Percentiles rank a stretch among this genome's conserved stretches.
phyloP scores from a whole-genome alignment of 441 rosid species.

The Erysimum cheiri region DNA sequence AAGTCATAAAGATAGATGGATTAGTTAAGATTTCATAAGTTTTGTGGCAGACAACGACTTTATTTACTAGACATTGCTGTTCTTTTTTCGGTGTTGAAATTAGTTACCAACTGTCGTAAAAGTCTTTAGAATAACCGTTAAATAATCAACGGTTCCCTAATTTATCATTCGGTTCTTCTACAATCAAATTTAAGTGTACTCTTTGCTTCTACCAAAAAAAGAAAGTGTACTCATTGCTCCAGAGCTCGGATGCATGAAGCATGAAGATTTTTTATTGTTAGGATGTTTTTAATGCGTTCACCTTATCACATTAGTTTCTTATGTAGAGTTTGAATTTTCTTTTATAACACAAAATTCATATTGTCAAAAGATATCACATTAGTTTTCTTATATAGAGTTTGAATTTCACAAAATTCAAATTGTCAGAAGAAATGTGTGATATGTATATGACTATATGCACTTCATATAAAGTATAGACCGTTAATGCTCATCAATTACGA shows the following conservation, averaged over 20 bases:
- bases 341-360: background rate
- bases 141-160: conserved; percentile 29
- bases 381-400: background rate
- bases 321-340: background rate
- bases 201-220: no score
- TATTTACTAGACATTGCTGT: conserved; percentile 29
- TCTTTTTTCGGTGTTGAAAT: conserved; percentile 23
- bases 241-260: background rate
- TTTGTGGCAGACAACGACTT: conserved; percentile 48
- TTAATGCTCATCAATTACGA: no score
- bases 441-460: background rate
- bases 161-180: conserved; percentile 4
- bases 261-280: background rate
- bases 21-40: conserved; percentile 38
- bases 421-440: background rate
- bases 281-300: background rate
- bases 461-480: no score
- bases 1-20: conserved; percentile 34
- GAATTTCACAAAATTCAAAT: background rate
- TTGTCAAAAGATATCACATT: no score
- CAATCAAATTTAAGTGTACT: background rate
- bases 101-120: conserved; percentile 27
- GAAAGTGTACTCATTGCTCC: no score
- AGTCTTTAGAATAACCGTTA: conserved; percentile 37
- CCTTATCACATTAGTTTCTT: background rate